Base-by-base conservation (phyloP, 1,284 basidiomycete genomes). In the Coniophora puteana region DNA sequence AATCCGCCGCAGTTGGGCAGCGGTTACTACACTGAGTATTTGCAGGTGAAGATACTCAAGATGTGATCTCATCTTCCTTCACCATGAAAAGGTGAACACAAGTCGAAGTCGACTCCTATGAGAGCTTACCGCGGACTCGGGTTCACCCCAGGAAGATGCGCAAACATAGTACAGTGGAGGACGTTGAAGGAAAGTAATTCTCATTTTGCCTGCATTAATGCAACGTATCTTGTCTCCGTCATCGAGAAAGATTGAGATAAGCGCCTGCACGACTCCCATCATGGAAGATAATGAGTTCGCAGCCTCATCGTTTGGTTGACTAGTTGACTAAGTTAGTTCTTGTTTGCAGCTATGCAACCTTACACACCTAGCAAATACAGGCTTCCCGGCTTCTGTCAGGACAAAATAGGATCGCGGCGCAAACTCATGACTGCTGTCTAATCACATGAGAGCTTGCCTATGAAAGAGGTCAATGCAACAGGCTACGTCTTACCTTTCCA, bases 31-130 rank as follows among this genome's bases (percentile, higher is more conserved):
- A 49, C 89, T 93, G 35, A 97, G 65, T 37, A 98, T 89, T 63
- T 96, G 93, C 4, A 95, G 69, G 59, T 99, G 87, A 8, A 99
- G 73, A 62, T 95, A 94, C 60, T 98, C 94, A 49, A 99, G 77
- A 68, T 98, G 95, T 34, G 83, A 80, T 35, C 93, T 81, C 49
- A 89, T 84, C 93, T 96, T 80, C 49, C 76, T 76, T 82, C 66
- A 69, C 64, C 60, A 66, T 36, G 35, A 55, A 66, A 51, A 66
- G 60, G 40, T 45, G 26, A 37, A 39, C 14, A n/a, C n/a, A n/a
- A n/a, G n/a, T 14, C 8, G 13, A n/a, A n/a, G n/a, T n/a, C n/a
- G n/a, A n/a, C n/a, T n/a, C n/a, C n/a, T n/a, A n/a, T n/a, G n/a
- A n/a, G n/a, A n/a, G 76, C 90, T 72, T 68, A 95, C 91, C 51